Evolutionary conservation across 345 rosid species (phyloP).

Genomic region (Populus ilicifolia): DNA sequence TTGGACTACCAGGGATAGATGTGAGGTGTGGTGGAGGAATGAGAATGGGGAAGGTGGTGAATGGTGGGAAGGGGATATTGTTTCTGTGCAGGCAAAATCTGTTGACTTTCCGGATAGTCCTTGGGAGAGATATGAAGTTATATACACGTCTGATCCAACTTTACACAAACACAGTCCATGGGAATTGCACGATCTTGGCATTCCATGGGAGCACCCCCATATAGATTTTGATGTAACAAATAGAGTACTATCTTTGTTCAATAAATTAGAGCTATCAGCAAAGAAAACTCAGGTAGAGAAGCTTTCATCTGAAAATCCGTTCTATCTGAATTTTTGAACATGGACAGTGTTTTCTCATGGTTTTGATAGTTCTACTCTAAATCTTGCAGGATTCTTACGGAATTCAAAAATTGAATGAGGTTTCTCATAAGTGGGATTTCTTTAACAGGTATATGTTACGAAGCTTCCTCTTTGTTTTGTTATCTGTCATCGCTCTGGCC

Average conservation of each 20-base stretch:
- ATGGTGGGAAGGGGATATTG: slow-evolving; percentile 29
- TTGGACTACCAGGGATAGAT: slow-evolving; percentile 17
- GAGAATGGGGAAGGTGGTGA: slow-evolving; percentile 25
- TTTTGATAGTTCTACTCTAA: not conserved
- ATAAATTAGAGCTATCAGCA: slow-evolving; percentile 11
- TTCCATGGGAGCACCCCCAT: slow-evolving; percentile 20
- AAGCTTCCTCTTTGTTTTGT: not conserved
- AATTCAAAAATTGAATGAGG: slow-evolving; percentile 19
- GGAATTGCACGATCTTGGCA: slow-evolving; percentile 24
- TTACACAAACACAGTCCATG: slow-evolving; percentile 23
- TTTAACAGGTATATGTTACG: slow-evolving; percentile 18
- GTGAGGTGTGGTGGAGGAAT: slow-evolving; percentile 30
- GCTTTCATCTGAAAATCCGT: slow-evolving; percentile 1
- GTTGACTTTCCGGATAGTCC: slow-evolving; percentile 25
- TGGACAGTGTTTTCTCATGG: not conserved
- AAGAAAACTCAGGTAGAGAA: slow-evolving; percentile 11
- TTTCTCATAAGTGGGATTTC: slow-evolving; percentile 18
- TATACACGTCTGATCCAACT: slow-evolving; percentile 4
- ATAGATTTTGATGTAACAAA: slow-evolving; percentile 12
- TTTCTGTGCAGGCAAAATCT: slow-evolving; percentile 21
- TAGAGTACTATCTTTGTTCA: slow-evolving; percentile 9
- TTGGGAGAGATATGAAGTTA: slow-evolving; percentile 23
- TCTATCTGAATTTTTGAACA: not conserved
- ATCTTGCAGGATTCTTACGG: slow-evolving; percentile 21
- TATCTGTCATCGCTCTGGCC: not conserved